Evolutionary conservation across 495 filamentous ascomycete species (phyloP).

Genomic region (Paragyromitra xinjiangensis): DNA sequence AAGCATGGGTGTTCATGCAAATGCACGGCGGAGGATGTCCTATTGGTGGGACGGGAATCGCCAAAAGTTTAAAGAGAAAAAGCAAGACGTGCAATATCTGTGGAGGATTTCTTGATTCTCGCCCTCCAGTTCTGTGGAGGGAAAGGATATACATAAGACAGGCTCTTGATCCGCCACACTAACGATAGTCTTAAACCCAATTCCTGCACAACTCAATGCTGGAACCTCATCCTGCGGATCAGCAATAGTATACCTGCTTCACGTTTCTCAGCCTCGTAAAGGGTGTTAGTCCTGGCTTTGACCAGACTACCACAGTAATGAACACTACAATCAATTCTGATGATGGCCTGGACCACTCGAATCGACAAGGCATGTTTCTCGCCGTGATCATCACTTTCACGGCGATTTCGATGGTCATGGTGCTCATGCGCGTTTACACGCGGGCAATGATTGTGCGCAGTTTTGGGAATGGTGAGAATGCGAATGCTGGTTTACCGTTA

Average conservation of each 20-base stretch:
- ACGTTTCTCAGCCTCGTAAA: not conserved
- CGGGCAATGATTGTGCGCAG: constrained; percentile 30
- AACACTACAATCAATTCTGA: not conserved
- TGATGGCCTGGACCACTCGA: constrained; percentile 15
- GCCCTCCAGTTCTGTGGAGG: not conserved
- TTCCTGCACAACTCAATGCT: not conserved
- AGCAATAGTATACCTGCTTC: not conserved
- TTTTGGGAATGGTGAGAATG: constrained; percentile 29
- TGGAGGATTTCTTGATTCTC: not conserved
- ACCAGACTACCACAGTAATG: not conserved
- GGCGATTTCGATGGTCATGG: constrained; percentile 5
- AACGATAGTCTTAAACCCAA: not conserved
- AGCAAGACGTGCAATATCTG: not conserved
- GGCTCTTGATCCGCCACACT: not conserved
- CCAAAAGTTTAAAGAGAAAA: not conserved
- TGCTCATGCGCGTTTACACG: constrained; percentile 22
- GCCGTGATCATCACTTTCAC: constrained; percentile 11
- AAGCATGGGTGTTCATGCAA: not conserved
- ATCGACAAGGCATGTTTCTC: constrained; percentile 16
- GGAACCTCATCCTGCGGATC: not conserved
- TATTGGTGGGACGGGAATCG: not conserved
- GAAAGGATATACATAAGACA: constrained; percentile 21
- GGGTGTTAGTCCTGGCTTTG: not conserved
- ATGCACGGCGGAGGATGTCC: not conserved
- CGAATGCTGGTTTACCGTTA: not conserved